A percentile compares a stretch with the other conserved stretches of the same genome.
These are phyloP conservation scores for Coemansia sp. DNA, from an alignment of 192 early-diverging fungal genomes.

Conservation along the genomic window DNA sequence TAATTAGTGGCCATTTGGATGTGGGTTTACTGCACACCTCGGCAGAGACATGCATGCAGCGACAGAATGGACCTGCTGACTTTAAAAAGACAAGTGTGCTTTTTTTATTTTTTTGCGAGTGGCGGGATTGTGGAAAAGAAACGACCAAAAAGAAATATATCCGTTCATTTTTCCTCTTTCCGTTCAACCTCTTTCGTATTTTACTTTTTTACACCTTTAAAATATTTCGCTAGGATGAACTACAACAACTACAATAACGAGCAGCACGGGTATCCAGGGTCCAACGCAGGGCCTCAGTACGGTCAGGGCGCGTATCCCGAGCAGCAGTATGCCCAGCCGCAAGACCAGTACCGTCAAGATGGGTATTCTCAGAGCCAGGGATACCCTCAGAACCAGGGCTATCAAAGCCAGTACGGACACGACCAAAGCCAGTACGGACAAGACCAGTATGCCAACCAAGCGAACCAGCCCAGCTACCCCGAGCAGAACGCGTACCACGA, in stretches of 20 bases:
- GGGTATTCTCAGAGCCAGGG: conserved; percentile 8
- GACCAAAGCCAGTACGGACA: not conserved
- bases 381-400: conserved; percentile 11
- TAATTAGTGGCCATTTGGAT: too few relatives aligned
- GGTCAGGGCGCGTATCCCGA: conserved; percentile 9
- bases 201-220: not conserved
- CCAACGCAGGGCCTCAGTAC: not conserved
- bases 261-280: not conserved
- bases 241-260: conserved; percentile 9
- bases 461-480: not conserved
- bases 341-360: conserved; percentile 13
- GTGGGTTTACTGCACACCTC: too few relatives aligned
- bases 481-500: conserved; percentile 1
- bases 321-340: conserved; percentile 1
- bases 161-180: not conserved
- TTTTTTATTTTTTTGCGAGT: too few relatives aligned
- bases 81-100: too few relatives aligned
- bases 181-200: not conserved
- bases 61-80: too few relatives aligned
- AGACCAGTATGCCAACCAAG: not conserved
- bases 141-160: too few relatives aligned
- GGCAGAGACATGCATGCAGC: too few relatives aligned
- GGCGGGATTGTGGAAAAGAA: too few relatives aligned
- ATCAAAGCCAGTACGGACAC: conserved; percentile 8
- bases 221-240: conserved; percentile 1